phyloP scores from a whole-genome alignment of 371 early-diverging fungal genomes.

The Saksenaea vasiformis region DNA sequence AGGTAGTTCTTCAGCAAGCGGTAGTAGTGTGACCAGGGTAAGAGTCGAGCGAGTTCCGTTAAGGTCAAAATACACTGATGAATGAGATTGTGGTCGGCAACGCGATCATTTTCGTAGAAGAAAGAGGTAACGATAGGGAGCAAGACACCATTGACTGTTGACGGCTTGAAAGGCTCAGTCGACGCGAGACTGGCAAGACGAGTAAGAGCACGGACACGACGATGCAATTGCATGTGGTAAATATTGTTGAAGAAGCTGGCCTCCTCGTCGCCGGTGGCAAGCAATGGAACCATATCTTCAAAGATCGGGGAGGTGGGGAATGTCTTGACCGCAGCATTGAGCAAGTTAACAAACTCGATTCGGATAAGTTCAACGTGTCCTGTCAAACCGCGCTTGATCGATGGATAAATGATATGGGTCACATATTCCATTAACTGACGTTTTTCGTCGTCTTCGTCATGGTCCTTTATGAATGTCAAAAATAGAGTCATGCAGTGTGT shows the following conservation, averaged over 20 bases:
- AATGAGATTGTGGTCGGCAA: conserved; percentile 72
- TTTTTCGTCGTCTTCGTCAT: conserved; percentile 43
- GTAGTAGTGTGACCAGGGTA: conserved; percentile 89
- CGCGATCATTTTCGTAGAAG: conserved; percentile 76
- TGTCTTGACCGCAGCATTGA: conserved; percentile 64
- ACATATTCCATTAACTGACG: conserved; percentile 52
- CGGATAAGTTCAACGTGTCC: conserved; percentile 65
- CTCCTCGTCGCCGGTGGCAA: conserved; percentile 75
- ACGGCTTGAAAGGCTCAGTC: conserved; percentile 44
- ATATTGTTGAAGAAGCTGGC: conserved; percentile 89
- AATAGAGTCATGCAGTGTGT: conserved; percentile 71
- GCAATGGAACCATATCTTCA: conserved; percentile 64
- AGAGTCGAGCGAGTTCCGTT: conserved; percentile 62
- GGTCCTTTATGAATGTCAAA: conserved; percentile 46
- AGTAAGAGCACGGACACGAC: conserved; percentile 81
- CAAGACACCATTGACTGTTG: conserved; percentile 74
- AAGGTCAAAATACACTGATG: conserved; percentile 79
- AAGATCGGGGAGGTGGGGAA: conserved; percentile 65
- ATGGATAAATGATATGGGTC: conserved; percentile 69
- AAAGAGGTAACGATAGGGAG: conserved; percentile 85
- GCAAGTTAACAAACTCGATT: conserved; percentile 66
- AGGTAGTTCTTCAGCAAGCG: conserved; percentile 73
- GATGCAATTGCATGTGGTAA: conserved; percentile 91
- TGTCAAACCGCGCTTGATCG: conserved; percentile 74
- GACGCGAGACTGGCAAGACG: conserved; percentile 68